Base-by-base conservation (phyloP, 2,329 filamentous ascomycete species). In the Fusarium lateritium region DNA sequence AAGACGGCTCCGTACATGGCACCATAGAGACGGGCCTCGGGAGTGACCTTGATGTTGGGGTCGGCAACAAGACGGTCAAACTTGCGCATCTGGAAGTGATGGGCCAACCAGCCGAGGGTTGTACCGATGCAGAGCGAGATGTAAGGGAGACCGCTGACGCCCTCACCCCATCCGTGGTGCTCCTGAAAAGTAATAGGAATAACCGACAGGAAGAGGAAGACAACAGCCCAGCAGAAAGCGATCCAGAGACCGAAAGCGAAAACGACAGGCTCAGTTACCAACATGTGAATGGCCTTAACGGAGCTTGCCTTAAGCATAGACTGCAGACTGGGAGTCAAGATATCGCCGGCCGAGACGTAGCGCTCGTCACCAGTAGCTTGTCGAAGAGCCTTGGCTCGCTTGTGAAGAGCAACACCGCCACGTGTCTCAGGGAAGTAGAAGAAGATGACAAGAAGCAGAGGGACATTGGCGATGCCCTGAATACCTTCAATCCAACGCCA, bases 401-500 rank as follows among this genome's bases (percentile, higher is more conserved):
- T 71, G 19, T 71, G 67, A 11, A 71, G 69, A 6, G 69, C 65
- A 4, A 71, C 69, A 13, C 69, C 69, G 15, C 69, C 69, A 19
- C 69, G 67, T 3, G 69, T 71, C 54, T 71, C 69, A 1, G 69
- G 69, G 56, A 71, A 71, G 44, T 57, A 71, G 40, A 71, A 66
- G 49, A 71, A 56, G 34, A 71, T 71, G n/a, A 58, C 50, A 1
- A 71, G 44, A 2, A 71, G 61, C 0, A 71, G 51, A 10, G 69
- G 69, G 21, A 71, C 57, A 7, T 71, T 71, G 10, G 69, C 69
- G 11, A 71, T 67, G 8, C 69, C 69, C 36, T 71, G 69, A 5
- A 71, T 71, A 14, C 69, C 69, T 34, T 71, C 69, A 31, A 71
- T 71, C 69, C 69, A 71, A n/a, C 69, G 69, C 69, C 69, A 71